Base-by-base conservation (phyloP, 305 asterid genomes). In the Solanum hybrid region DNA sequence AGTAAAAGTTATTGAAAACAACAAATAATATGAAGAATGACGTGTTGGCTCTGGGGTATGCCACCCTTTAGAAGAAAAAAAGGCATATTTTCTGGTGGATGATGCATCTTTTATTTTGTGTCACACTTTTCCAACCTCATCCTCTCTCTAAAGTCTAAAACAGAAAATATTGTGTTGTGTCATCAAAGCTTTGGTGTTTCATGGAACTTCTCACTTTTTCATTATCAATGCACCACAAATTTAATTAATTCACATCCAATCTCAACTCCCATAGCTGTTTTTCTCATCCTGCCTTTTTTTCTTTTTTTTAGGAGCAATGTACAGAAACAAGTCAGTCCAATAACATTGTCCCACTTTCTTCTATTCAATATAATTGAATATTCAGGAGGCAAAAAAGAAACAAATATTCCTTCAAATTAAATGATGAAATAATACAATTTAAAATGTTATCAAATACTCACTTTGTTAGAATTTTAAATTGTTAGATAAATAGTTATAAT, bases 141-240 rank as follows among this genome's bases (percentile, higher is more conserved):
- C 71, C 16, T 42, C 26, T 82, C 18, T 82, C 71, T 42, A 82
- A 76, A 77, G 42, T 77, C 42, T 77, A 77, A 34, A 82, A 81
- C 87, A 82, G 87, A 82, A 82, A 82, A 80, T 7, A 42, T 82
- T 14, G 71, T 82, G 87, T 28, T 82, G 87, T 29, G 28, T 82
- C 71, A 82, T 82, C 87, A 82, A 13, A 82, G 5, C 34, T 82
- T 82, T 42, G 8, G 71, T 28, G 37, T 42, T 82, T 26, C 71
- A 82, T 82, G 71, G 87, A 82, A 40, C 73, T 42, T 26, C 87
- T 42, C 87, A 79, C 86, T 79, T 79, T 79, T 37, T 79, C 84
- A 29, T 46, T 42, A 83, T 83, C 73, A 83, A 28, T 83, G 87
- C 87, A 42, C 28, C 37, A 83, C 28, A 83, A 83, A 26, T 81